Evolutionary conservation across 805 yeast species (phyloP).

Genomic region (Nakazawaea wickerhamii): DNA sequence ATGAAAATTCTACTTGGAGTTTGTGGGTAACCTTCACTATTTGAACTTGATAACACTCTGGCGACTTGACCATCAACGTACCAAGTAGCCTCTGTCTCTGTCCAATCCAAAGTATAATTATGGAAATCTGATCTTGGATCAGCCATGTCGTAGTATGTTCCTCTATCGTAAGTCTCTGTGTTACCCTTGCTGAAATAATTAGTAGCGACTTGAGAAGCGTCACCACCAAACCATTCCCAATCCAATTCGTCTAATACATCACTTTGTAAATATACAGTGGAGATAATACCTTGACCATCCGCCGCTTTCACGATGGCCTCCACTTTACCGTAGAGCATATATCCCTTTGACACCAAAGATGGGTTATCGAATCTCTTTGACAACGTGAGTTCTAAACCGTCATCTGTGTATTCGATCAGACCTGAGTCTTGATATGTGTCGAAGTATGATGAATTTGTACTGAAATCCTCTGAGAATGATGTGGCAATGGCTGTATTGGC

Average conservation of each 20-base stretch:
- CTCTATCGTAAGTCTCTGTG: slow-evolving; percentile 74
- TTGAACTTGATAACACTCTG: slow-evolving; percentile 50
- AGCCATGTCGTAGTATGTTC: slow-evolving; percentile 55
- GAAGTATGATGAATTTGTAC: slow-evolving; percentile 39
- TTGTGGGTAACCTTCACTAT: slow-evolving; percentile 77
- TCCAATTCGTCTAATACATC: slow-evolving; percentile 92
- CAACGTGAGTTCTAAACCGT: slow-evolving; percentile 62
- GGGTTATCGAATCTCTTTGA: slow-evolving; percentile 71
- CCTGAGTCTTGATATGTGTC: slow-evolving; percentile 35
- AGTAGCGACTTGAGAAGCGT: slow-evolving; percentile 66
- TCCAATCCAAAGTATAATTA: slow-evolving; percentile 74
- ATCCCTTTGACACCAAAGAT: slow-evolving; percentile 67
- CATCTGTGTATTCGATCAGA: slow-evolving; percentile 38
- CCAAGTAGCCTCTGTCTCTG: slow-evolving; percentile 53
- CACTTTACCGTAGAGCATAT: slow-evolving; percentile 84
- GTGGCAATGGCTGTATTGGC: slow-evolving; percentile 60
- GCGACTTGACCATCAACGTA: slow-evolving; percentile 54
- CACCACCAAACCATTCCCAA: slow-evolving; percentile 83
- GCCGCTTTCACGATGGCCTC: slow-evolving; percentile 72
- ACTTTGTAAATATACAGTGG: slow-evolving; percentile 72
- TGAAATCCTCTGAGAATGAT: slow-evolving; percentile 48
- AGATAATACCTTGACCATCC: slow-evolving; percentile 71
- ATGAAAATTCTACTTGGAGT: slow-evolving; percentile 70
- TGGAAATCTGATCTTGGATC: slow-evolving; percentile 48
- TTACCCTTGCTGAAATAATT: slow-evolving; percentile 80